A percentile compares a stretch with the other conserved stretches of the same genome.
phyloP scores from a whole-genome alignment of 78 protist genomes.

The slime mould (Dictyostelium discoideum) region DNA sequence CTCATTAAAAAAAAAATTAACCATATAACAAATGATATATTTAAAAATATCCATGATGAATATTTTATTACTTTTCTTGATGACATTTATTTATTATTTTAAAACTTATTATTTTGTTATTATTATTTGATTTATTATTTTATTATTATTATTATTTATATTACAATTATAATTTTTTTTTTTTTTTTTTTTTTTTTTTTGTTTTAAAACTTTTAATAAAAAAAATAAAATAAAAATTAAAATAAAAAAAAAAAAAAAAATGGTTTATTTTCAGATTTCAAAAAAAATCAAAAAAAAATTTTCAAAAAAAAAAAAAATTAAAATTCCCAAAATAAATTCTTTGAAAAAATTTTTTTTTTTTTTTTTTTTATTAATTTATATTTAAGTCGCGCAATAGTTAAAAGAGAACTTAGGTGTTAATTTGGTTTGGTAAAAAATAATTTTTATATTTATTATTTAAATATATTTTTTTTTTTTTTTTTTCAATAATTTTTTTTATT shows the following conservation, averaged over 20 bases:
- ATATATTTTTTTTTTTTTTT: no score
- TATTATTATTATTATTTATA: neutral
- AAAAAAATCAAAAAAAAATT: neutral
- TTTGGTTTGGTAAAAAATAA: no score
- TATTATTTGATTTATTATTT: neutral
- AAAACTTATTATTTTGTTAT: neutral
- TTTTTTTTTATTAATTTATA: no score
- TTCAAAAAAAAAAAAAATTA: neutral
- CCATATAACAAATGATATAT: neutral
- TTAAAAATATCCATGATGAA: neutral
- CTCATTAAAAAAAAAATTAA: neutral
- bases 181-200: neutral
- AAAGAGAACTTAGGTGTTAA: no score
- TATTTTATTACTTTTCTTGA: neutral
- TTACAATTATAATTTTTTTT: neutral
- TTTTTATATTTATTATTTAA: no score
- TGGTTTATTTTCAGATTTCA: neutral
- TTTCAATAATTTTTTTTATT: no score
- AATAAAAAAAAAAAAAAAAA: neutral
- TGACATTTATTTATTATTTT: neutral
- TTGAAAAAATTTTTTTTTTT: no score
- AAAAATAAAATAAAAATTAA: no score
- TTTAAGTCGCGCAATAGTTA: no score
- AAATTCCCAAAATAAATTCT: no score
- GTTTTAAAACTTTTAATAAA: no score